Evolutionary conservation across 768 basidiomycete genomes (phyloP), one percentile per base, ranked within the genome.

Genomic region (Dioszegia hungarica): DNA sequence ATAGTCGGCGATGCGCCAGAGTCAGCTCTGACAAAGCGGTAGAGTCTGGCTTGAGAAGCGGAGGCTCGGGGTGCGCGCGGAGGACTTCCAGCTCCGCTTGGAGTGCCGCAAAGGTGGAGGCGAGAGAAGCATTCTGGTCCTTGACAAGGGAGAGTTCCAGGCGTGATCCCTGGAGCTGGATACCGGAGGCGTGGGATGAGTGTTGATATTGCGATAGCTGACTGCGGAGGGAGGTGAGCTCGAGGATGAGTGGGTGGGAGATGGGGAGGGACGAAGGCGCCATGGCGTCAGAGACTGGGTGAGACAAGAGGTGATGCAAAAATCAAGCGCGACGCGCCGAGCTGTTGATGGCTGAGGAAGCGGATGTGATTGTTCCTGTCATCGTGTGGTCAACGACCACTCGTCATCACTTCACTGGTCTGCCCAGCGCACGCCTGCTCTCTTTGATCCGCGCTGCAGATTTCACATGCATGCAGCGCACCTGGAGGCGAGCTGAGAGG

Each of bases 1-100:
- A 72, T 10, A 77, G 60, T 4, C 73, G 63, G 1, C 77, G 57
- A 51, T 77, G 77, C 2, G 77, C 77, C 3, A 77, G 67, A 0
- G 72, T 66, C 2, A 77, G 65, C 49, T 75, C 70, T 1, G 66
- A 56, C 11, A 77, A 63, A 9, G 73, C 67, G 12, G 65, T 72
- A 5, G 67, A 69, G 2, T 67, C 53, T 1, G 69, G 62, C 27
- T 49, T 49, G 1, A 57, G 38, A 0, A 56, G 52, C 5, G 68
- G 66, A 5, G 68, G 62, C 2, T 44, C 45, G 10, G 65, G 57
- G 27, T 61, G 48, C 14, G 37, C 68, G 68, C 73, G 59, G 11
- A 75, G 53, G 1, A 63, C 50, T 29, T 70, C 63, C 12, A 70
- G 24, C 37, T 74, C 73, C 8, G 40, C 24, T 33, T 60, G 53